Evolutionary conservation across 768 basidiomycete genomes (phyloP).

Genomic region (Clathrus columnatus): DNA sequence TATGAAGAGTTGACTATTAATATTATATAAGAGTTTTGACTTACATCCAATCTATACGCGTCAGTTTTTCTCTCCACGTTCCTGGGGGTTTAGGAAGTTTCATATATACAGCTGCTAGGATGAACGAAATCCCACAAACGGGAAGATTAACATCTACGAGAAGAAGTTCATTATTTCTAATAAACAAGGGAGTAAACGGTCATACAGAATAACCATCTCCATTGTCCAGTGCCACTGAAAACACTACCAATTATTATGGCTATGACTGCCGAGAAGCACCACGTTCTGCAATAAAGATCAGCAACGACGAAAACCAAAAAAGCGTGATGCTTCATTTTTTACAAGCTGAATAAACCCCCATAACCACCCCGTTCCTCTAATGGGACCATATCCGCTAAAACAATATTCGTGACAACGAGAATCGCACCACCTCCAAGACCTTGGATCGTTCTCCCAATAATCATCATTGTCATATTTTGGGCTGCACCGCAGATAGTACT

Average conservation of each 20-base stretch:
- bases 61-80: conserved; percentile 24
- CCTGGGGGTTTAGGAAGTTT: conserved; percentile 27
- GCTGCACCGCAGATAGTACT: conserved; percentile 28
- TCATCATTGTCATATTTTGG: conserved; percentile 24
- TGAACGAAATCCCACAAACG: conserved; percentile 21
- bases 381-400: conserved; percentile 27
- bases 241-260: conserved; percentile 30
- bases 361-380: conserved; percentile 26
- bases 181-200: background rate
- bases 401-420: conserved; percentile 21
- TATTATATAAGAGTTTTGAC: background rate
- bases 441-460: conserved; percentile 24
- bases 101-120: conserved; percentile 23
- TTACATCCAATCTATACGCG: conserved; percentile 33
- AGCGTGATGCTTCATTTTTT: background rate
- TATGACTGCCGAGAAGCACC: conserved; percentile 27
- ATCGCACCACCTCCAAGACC: conserved; percentile 24
- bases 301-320: conserved; percentile 11
- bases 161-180: background rate
- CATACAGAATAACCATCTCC: conserved; percentile 40
- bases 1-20: conserved; percentile 4
- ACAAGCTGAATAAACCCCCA: conserved; percentile 24
- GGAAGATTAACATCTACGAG: conserved; percentile 32
- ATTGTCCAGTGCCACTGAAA: conserved; percentile 24
- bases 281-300: conserved; percentile 24